phyloP scores from a whole-genome alignment of 495 filamentous ascomycete species.

The Xylaria longipes region DNA sequence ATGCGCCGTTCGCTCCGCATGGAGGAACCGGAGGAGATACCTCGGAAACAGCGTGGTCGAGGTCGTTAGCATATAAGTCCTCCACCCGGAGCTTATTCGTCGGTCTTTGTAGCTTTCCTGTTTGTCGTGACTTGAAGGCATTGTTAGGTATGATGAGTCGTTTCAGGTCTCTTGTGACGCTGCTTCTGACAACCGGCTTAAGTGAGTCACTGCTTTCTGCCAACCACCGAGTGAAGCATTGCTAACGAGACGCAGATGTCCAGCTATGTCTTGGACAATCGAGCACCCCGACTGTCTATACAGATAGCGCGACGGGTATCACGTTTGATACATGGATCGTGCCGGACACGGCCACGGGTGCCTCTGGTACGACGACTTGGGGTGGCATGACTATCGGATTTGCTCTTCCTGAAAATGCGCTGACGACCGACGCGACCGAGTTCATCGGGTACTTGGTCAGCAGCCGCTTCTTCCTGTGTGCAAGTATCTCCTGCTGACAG shows the following conservation, averaged over 20 bases:
- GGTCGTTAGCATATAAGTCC: conserved; percentile 20
- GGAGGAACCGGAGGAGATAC: not conserved
- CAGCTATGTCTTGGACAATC: conserved; percentile 35
- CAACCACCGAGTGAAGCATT: not conserved
- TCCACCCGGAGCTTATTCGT: conserved; percentile 9
- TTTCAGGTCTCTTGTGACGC: conserved; percentile 23
- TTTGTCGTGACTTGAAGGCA: conserved; percentile 23
- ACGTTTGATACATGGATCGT: conserved; percentile 40
- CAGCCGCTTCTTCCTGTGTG: not conserved
- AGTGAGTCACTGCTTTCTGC: conserved; percentile 24
- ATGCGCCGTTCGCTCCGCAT: not conserved
- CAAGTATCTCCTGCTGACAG: conserved; percentile 29
- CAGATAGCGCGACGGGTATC: conserved; percentile 40
- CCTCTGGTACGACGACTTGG: conserved; percentile 23
- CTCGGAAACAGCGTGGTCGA: not conserved
- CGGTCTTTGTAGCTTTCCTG: conserved; percentile 6
- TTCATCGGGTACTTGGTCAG: conserved; percentile 56
- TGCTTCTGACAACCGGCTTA: conserved; percentile 34
- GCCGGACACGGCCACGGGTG: conserved; percentile 32
- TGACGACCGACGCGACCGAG: conserved; percentile 50
- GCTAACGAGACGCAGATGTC: conserved; percentile 33
- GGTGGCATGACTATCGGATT: conserved; percentile 57
- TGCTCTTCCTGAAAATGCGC: conserved; percentile 51
- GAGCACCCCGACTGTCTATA: conserved; percentile 35
- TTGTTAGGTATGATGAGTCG: conserved; percentile 31